Evolutionary conservation across 805 yeast genomes (phyloP).

Genomic region (Barnettozyma californica): DNA sequence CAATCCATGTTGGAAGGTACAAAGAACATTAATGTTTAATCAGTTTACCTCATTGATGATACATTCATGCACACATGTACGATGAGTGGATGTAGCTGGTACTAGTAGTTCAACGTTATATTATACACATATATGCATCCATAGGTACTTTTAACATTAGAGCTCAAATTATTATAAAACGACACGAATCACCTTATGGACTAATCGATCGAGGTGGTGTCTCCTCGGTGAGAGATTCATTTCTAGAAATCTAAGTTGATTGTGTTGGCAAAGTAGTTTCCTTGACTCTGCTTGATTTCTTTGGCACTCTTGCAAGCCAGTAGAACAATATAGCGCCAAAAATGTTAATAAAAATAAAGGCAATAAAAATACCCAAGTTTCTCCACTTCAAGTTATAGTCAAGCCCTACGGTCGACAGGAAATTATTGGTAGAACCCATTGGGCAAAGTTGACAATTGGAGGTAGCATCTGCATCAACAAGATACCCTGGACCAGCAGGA

Average conservation of each 20-base stretch:
- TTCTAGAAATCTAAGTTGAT: neutral
- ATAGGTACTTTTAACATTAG: no score
- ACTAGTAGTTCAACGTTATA: no score
- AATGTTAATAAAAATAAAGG: conserved; percentile 35
- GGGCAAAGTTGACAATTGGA: conserved; percentile 57
- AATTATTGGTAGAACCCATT: conserved; percentile 49
- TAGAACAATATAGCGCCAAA: conserved; percentile 40
- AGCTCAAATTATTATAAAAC: no score
- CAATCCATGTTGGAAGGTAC: conserved; percentile 25
- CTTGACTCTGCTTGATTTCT: conserved; percentile 37
- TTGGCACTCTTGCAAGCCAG: conserved; percentile 70
- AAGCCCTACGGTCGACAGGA: conserved; percentile 39
- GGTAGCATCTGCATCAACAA: conserved; percentile 29
- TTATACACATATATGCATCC: no score
- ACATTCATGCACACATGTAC: no score
- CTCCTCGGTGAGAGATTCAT: neutral
- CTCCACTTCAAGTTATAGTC: conserved; percentile 52
- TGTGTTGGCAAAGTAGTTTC: neutral
- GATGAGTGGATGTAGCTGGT: no score
- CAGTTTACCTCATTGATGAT: neutral
- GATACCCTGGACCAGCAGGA: conserved; percentile 24
- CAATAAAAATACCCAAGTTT: conserved; percentile 52
- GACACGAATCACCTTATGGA: no score
- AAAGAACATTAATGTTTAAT: conserved; percentile 13
- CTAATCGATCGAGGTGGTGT: conserved; percentile 35